These are phyloP conservation scores for Moelleriella libera DNA, from an alignment of 2,329 filamentous ascomycete species.

Conservation along the genomic window DNA sequence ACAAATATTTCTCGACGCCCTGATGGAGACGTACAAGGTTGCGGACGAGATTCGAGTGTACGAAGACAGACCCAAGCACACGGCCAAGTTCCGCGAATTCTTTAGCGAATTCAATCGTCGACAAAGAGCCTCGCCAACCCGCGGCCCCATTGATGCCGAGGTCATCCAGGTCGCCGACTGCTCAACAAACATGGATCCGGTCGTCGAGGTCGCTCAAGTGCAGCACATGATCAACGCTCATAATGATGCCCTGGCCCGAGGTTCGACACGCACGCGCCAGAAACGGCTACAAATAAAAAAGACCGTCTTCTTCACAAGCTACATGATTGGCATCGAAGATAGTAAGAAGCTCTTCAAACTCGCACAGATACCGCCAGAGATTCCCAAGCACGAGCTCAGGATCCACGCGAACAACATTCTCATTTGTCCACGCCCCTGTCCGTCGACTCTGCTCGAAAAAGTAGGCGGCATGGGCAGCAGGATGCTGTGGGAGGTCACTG, in stretches of 20 bases:
- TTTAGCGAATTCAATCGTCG: slow-evolving; percentile 61
- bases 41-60: slow-evolving; percentile 74
- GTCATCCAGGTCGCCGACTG: slow-evolving; percentile 78
- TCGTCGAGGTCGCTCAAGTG: slow-evolving; percentile 67
- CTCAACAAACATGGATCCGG: slow-evolving; percentile 59
- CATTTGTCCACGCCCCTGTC: slow-evolving; percentile 68
- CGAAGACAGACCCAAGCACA: slow-evolving; percentile 53
- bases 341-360: slow-evolving; percentile 58
- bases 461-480: slow-evolving; percentile 78
- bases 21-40: slow-evolving; percentile 73
- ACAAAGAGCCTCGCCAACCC: slow-evolving; percentile 32
- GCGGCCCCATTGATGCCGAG: slow-evolving; percentile 58
- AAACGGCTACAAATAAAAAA: slow-evolving; percentile 61
- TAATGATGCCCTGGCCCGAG: slow-evolving; percentile 40
- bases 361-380: slow-evolving; percentile 46
- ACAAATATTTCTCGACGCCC: slow-evolving; percentile 62
- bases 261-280: slow-evolving; percentile 19
- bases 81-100: slow-evolving; percentile 74
- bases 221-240: slow-evolving; percentile 84
- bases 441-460: slow-evolving; percentile 59
- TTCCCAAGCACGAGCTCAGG: slow-evolving; percentile 59
- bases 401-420: slow-evolving; percentile 81
- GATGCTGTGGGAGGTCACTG: slow-evolving; percentile 72
- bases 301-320: slow-evolving; percentile 82
- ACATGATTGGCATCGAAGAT: slow-evolving; percentile 63